Evolutionary conservation across 352 stramenopile genomes (phyloP).

Genomic region (Phytopythium chamaehyphon): DNA sequence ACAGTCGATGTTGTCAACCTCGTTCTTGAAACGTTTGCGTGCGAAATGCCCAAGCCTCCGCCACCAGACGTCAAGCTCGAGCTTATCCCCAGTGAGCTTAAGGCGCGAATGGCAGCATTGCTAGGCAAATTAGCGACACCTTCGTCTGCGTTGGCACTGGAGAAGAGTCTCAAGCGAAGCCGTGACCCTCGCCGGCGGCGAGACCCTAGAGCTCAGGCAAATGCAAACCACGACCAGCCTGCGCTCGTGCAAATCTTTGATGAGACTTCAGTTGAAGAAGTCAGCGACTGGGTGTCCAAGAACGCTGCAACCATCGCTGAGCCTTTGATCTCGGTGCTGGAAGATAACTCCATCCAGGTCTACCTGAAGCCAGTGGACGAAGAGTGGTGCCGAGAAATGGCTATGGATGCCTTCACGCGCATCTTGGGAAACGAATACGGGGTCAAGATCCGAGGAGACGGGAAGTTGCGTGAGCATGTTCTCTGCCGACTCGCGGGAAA

Average conservation of each 20-base stretch:
- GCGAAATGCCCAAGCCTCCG: constrained; percentile 42
- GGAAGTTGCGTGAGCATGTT: constrained; percentile 56
- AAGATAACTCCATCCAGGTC: constrained; percentile 75
- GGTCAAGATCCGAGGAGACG: constrained; percentile 57
- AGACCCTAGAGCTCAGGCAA: constrained; percentile 30
- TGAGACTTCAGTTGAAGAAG: constrained; percentile 50
- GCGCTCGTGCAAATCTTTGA: constrained; percentile 70
- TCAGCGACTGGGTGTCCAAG: constrained; percentile 76
- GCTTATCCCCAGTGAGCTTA: constrained; percentile 69
- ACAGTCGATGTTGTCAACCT: constrained; percentile 65
- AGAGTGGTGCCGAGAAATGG: constrained; percentile 74
- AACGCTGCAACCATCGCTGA: constrained; percentile 78
- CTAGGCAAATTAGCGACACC: constrained; percentile 62
- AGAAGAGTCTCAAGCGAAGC: constrained; percentile 61
- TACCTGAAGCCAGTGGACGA: constrained; percentile 58
- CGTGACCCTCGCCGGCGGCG: constrained; percentile 57
- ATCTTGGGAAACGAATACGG: constrained; percentile 80
- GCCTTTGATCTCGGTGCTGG: constrained; percentile 66
- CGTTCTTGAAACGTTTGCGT: constrained; percentile 63
- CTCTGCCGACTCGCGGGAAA: constrained; percentile 64
- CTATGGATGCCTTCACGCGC: constrained; percentile 49
- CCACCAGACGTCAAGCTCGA: constrained; percentile 54
- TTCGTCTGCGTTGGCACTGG: constrained; percentile 72
- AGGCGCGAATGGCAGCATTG: constrained; percentile 55
- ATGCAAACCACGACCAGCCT: constrained; percentile 34